A percentile compares a stretch with the other conserved stretches of the same genome.
Conservation (phyloP, 2,329 filamentous ascomycete species). For the Hypoxylon sp. region DNA sequence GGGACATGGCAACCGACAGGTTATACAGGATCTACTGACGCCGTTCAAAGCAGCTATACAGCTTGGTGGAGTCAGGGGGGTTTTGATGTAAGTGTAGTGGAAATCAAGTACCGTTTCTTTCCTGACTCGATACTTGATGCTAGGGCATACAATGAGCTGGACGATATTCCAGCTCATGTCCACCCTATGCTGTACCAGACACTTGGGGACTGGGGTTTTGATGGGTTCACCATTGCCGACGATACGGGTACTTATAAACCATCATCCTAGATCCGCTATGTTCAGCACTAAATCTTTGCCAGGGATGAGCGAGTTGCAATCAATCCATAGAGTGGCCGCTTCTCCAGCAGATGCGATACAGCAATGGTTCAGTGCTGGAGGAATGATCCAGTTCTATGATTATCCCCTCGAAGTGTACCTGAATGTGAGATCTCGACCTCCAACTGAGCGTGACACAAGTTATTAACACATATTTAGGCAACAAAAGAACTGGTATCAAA, state of each 20-base stretch:
- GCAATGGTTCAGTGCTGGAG: slow-evolving; percentile 59
- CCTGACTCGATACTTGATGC: slow-evolving; percentile 7
- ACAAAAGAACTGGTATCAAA: slow-evolving; percentile 53
- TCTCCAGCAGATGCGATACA: slow-evolving; percentile 55
- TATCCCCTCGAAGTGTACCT: slow-evolving; percentile 55
- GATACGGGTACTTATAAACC: slow-evolving; percentile 52
- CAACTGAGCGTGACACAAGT: neutral
- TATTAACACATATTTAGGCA: slow-evolving; percentile 36
- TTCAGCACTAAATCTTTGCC: slow-evolving; percentile 23
- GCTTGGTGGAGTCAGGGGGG: slow-evolving; percentile 56
- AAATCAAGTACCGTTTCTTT: neutral
- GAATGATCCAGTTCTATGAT: slow-evolving; percentile 61
- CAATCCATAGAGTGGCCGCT: slow-evolving; percentile 53
- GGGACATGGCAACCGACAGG: slow-evolving; percentile 57
- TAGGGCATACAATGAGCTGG: slow-evolving; percentile 57
- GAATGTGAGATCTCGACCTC: slow-evolving; percentile 41
- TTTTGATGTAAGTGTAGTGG: slow-evolving; percentile 55
- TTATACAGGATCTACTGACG: slow-evolving; percentile 56
- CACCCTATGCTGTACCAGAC: slow-evolving; percentile 55
- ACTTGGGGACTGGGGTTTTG: slow-evolving; percentile 55
- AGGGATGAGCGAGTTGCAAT: slow-evolving; percentile 52
- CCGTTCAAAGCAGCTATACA: slow-evolving; percentile 59
- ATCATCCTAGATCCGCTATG: neutral
- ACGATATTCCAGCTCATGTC: slow-evolving; percentile 56
- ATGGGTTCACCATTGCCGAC: slow-evolving; percentile 57